Evolutionary conservation across 169 alveolate genomes (phyloP), one percentile per base, ranked within the genome.

Genomic region (Plasmodium billcollinsi): DNA sequence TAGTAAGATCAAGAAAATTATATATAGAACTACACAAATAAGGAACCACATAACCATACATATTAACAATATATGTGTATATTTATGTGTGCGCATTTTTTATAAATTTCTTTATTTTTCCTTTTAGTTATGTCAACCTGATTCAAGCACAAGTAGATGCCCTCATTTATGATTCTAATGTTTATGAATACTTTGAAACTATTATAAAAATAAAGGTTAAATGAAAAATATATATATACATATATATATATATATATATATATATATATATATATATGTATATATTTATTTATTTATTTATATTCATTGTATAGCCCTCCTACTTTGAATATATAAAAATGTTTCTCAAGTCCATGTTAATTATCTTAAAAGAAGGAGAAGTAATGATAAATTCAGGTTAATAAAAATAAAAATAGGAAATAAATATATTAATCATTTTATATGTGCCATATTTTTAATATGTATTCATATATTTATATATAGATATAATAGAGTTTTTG

Each of bases 91-190:
- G 39, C 9, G 62, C 6, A 15, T 1, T 6, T 5, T 61, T n/a
- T 1, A 2, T n/a, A 1, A 2, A 11, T 49, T 29, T 26, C 15
- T 72, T 76, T 49, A 20, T 50, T 26, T 33, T 20, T 58, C 50
- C 52, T 29, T 5, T 14, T 49, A 76, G 89, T 70, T 76, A 76
- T 59, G 89, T 45, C 24, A 76, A 76, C 18, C 47, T 76, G 15
- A 63, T 76, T 49, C 89, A 76, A 76, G 89, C 54, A 14, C 89
- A 76, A 65, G 61, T 76, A 24, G 76, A 76, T 7, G 74, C 89
- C n/a, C 69, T 76, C n/a, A 29, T 76, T n/a, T 76, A 76, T 69
- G 67, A 65, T 45, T 26, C 89, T 1, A 75, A 76, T 11, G 59
- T 76, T 56, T 76, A 76, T 49, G 78, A 43, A 9, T 58, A 65